Percentiles rank a stretch among this genome's conserved stretches.
Evolutionary conservation across 2,329 filamentous ascomycete genomes (phyloP).

Genomic region (Lachnellula arida): DNA sequence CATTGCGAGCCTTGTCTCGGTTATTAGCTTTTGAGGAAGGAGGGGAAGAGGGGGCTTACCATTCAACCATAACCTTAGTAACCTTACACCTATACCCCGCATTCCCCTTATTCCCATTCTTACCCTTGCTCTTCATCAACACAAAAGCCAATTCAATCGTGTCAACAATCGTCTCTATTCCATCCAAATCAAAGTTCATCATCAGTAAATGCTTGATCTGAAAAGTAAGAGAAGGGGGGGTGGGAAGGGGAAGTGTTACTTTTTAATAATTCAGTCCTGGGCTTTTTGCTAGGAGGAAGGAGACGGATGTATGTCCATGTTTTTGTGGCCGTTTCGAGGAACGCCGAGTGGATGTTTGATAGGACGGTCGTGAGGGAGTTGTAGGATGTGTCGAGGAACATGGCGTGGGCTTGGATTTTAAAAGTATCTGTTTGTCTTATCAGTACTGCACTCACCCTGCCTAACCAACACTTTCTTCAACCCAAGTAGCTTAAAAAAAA

Average conservation of each 20-base stretch:
- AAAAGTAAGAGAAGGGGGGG: not conserved
- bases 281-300: constrained; percentile 53
- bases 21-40: not conserved
- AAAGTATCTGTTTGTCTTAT: constrained; percentile 48
- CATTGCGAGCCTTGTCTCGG: constrained; percentile 47
- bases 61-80: constrained; percentile 27
- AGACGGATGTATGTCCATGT: constrained; percentile 58
- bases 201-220: not conserved
- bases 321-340: constrained; percentile 74
- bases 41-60: constrained; percentile 20
- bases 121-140: constrained; percentile 25
- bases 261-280: constrained; percentile 53
- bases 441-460: not conserved
- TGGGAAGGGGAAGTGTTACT: constrained; percentile 10
- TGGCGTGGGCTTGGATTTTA: constrained; percentile 78
- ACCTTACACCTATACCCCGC: constrained; percentile 21
- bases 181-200: not conserved
- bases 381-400: constrained; percentile 76
- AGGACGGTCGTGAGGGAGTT: constrained; percentile 68
- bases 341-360: constrained; percentile 69
- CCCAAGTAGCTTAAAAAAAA: no score
- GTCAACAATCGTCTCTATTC: constrained; percentile 20
- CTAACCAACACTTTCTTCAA: no score
- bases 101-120: constrained; percentile 13
- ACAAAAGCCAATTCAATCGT: constrained; percentile 23